A percentile compares a stretch with the other conserved stretches of the same genome.
Evolutionary conservation across 2,329 filamentous ascomycete species (phyloP).

Genomic region (Aspergillus fijiensis): DNA sequence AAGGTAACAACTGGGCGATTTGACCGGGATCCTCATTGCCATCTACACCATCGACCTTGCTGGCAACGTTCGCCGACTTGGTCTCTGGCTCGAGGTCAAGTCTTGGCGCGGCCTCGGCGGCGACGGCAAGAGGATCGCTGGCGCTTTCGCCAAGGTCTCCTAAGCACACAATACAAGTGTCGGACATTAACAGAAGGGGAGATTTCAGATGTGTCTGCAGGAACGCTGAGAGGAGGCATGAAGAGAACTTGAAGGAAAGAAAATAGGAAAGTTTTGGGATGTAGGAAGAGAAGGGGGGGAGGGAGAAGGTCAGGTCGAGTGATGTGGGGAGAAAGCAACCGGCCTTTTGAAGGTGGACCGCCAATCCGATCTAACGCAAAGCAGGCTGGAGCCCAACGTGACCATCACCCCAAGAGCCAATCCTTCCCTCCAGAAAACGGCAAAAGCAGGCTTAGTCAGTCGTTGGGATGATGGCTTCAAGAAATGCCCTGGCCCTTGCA

Average conservation of each 20-base stretch:
- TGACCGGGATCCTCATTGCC: constrained; percentile 46
- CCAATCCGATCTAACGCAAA: constrained; percentile 39
- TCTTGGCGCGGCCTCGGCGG: constrained; percentile 45
- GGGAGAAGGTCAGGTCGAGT: constrained; percentile 25
- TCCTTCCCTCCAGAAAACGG: constrained; percentile 15
- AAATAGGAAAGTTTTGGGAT: constrained; percentile 19
- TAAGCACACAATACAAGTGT: constrained; percentile 70
- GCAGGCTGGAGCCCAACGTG: constrained; percentile 39
- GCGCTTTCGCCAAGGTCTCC: constrained; percentile 64
- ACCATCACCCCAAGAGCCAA: constrained; percentile 23
- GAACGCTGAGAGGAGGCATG: constrained; percentile 38
- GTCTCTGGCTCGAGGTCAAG: constrained; percentile 35
- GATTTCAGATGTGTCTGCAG: constrained; percentile 29
- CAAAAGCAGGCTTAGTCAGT: constrained; percentile 4
- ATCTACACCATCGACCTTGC: constrained; percentile 30
- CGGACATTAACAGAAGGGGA: constrained; percentile 54
- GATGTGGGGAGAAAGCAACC: constrained; percentile 33
- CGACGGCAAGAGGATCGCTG: constrained; percentile 50
- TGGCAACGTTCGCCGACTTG: constrained; percentile 26
- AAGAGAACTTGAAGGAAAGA: constrained; percentile 32
- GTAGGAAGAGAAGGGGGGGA: constrained; percentile 24
- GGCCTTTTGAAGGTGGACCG: constrained; percentile 45
- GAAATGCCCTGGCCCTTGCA: constrained; percentile 14
- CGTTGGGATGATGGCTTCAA: constrained; percentile 3
- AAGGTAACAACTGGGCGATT: constrained; percentile 67